Evolutionary conservation across 805 yeast genomes (phyloP), one percentile per base, ranked within the genome.

Genomic region (Suhomyces vadensis): DNA sequence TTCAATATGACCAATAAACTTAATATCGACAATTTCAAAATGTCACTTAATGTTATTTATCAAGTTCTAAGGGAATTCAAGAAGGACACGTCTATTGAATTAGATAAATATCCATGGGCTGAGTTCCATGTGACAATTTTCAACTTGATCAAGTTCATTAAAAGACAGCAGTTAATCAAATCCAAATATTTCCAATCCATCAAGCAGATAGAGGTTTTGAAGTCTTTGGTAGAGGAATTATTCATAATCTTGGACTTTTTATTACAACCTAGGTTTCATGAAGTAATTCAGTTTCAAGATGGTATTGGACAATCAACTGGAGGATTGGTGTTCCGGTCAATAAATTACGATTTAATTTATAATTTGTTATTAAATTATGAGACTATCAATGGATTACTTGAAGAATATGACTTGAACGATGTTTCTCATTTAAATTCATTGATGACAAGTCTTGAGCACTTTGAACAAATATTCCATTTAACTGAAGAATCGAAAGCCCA

Each of bases 1-100:
- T 72, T 64, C 56, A 73, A 73, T 43, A 54, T 71, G 39, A 67
- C 74, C 29, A 64, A 59, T 38, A 63, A 57, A 39, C 48, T 73
- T 27, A 64, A 65, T 47, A 44, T 65, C 5, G 62, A 54, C 14
- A 67, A 67, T 44, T 61, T 51, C 41, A 59, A 57, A 39, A 44
- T 69, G 39, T 60, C 63, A 1, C 39, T 61, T 11, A 55, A 55
- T 23, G 57, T 64, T 16, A 43, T 64, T 11, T 60, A 59, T 41
- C 63, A 60, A 43, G 51, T 65, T 9, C 35, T 51, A n/a, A 25
- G 39, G 7, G 51, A 45, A n/a, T 51, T 61, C 23, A 44, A 47
- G 10, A 24, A 44, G 1, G 59, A 57, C 21, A 44, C 49, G 0
- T 54, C 51, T 17, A 45, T 48, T 6, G 50, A 54, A n/a, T 45